A percentile compares a stretch with the other conserved stretches of the same genome.
These are phyloP conservation scores for Seminavis robusta DNA, from an alignment of 108 stramenopile species.

Conservation along the genomic window DNA sequence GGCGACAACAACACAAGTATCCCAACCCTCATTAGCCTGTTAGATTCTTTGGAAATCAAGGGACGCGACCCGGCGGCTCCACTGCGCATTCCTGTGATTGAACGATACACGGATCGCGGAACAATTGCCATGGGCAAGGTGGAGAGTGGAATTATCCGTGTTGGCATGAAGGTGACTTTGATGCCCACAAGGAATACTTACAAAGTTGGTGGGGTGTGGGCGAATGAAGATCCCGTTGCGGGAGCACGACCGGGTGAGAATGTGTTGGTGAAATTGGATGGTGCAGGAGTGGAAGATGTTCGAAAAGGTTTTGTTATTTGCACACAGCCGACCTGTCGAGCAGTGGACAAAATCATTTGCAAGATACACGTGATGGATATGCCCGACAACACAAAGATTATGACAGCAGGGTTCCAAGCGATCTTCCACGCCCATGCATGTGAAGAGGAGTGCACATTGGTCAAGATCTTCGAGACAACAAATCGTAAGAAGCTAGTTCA, in stretches of 20 bases:
- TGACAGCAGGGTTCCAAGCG: slow-evolving; percentile 95
- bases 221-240: slow-evolving; percentile 88
- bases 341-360: slow-evolving; percentile 84
- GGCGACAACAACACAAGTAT: slow-evolving; percentile 88
- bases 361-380: slow-evolving; percentile 87
- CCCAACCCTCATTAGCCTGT: slow-evolving; percentile 81
- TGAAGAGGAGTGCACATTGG: slow-evolving; percentile 90
- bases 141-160: slow-evolving; percentile 89
- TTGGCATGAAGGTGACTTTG: slow-evolving; percentile 86
- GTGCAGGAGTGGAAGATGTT: slow-evolving; percentile 87
- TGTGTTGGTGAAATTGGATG: slow-evolving; percentile 89
- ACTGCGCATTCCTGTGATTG: slow-evolving; percentile 93
- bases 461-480: slow-evolving; percentile 89
- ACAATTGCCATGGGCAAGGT: slow-evolving; percentile 99
- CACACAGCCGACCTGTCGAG: slow-evolving; percentile 72
- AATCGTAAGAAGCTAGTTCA: slow-evolving; percentile 71
- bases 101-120: slow-evolving; percentile 96
- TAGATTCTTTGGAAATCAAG: slow-evolving; percentile 83
- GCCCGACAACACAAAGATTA: slow-evolving; percentile 94
- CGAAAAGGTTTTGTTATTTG: slow-evolving; percentile 97
- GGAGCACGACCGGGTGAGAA: slow-evolving; percentile 98
- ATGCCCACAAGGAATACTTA: slow-evolving; percentile 91
- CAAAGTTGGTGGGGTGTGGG: slow-evolving; percentile 94
- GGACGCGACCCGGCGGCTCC: slow-evolving; percentile 83
- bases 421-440: slow-evolving; percentile 96